A percentile compares a stretch with the other conserved stretches of the same genome.
Evolutionary conservation across 129 eudicot species (phyloP).

Genomic region (Heracleum sosnowskyi): DNA sequence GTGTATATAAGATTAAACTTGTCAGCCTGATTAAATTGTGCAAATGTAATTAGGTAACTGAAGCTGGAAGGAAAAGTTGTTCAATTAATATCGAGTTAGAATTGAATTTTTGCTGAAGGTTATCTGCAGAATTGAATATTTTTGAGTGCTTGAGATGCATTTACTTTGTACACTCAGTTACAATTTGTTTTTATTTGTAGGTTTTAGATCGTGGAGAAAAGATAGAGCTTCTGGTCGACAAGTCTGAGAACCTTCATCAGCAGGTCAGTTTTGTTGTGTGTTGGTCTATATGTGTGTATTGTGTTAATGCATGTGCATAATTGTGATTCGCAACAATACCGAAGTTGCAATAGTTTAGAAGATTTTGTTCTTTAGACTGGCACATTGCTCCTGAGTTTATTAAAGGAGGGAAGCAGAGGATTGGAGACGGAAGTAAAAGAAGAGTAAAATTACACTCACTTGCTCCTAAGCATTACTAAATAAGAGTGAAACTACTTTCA

Average conservation of each 20-base stretch:
- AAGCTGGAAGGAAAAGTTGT: background rate
- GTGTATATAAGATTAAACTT: background rate
- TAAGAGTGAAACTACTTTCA: too few species aligned
- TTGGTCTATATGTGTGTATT: background rate
- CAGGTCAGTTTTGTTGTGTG: conserved; percentile 19
- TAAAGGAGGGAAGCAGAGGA: too few species aligned
- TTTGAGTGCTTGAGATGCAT: background rate
- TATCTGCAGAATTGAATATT: background rate
- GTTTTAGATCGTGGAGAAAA: conserved; percentile 44
- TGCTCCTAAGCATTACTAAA: too few species aligned
- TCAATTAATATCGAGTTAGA: background rate
- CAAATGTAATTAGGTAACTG: background rate
- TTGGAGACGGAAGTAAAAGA: too few species aligned
- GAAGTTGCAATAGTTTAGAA: background rate
- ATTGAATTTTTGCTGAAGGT: background rate
- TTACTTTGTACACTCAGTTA: background rate
- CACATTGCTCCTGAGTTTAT: background rate
- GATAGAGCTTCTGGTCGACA: conserved; percentile 43
- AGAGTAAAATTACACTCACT: too few species aligned
- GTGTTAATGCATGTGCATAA: background rate
- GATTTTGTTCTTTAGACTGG: background rate
- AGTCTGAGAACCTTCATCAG: conserved; percentile 41
- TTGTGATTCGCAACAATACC: background rate
- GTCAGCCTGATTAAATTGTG: background rate
- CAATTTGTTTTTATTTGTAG: conserved; percentile 6